phyloP scores from a whole-genome alignment of 192 early-diverging fungal genomes.

The Podila epicladia region DNA sequence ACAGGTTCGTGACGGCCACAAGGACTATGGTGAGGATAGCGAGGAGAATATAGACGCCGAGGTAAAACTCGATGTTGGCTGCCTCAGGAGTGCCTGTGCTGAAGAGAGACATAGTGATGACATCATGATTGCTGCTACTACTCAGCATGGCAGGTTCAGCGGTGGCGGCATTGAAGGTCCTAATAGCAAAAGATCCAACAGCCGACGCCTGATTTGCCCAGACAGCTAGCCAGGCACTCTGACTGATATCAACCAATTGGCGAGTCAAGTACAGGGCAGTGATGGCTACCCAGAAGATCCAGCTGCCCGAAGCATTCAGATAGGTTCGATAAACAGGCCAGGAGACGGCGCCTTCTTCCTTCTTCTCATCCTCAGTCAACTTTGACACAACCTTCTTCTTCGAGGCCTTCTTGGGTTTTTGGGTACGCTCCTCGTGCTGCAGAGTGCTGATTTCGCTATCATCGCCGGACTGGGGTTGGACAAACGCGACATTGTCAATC shows the following conservation, averaged over 20 bases:
- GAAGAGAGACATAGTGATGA: conserved; percentile 8
- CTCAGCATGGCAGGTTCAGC: conserved; percentile 1
- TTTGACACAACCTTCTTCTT: conserved; percentile 54
- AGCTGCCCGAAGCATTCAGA: conserved; percentile 72
- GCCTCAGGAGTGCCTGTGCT: conserved; percentile 5
- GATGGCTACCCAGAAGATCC: conserved; percentile 65
- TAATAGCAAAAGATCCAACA: conserved; percentile 20
- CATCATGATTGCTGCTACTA: neutral
- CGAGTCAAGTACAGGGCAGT: conserved; percentile 50
- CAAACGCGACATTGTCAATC: conserved; percentile 52
- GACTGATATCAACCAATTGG: conserved; percentile 59
- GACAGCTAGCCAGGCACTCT: conserved; percentile 68
- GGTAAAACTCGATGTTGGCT: conserved; percentile 65
- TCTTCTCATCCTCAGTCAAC: conserved; percentile 87
- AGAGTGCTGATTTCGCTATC: conserved; percentile 41
- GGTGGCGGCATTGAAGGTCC: neutral
- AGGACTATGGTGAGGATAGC: conserved; percentile 53
- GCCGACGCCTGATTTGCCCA: conserved; percentile 47
- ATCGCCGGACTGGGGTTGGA: conserved; percentile 13
- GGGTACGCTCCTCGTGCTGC: conserved; percentile 52
- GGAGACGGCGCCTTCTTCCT: conserved; percentile 83
- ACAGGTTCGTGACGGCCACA: conserved; percentile 36
- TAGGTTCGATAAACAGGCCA: conserved; percentile 85
- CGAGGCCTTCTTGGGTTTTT: conserved; percentile 44
- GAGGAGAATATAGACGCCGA: conserved; percentile 67